Base-by-base conservation (phyloP, 2,329 filamentous ascomycete species). In the Xylaria sp. region DNA sequence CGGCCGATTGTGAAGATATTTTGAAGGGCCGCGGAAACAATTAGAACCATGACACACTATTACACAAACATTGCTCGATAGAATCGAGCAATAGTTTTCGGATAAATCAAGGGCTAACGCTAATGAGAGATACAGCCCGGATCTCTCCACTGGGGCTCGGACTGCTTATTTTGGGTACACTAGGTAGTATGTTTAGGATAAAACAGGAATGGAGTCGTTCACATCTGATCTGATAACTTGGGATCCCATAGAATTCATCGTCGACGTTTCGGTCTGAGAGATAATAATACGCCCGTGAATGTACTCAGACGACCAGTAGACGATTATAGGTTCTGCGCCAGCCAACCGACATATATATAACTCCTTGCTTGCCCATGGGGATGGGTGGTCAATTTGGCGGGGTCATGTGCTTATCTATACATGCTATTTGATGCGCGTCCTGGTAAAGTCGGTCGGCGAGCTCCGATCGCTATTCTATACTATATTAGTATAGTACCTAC, bases 51-150 rank as follows among this genome's bases (percentile, higher is more conserved):
- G 69, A 72, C 69, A 63, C 62, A 66, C 28, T 48, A 61, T 71
- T 72, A 71, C 70, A 69, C 66, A 68, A 34, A 23, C 23, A 72
- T 77, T 78, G 74, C 73, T 77, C 74, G 76, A 77, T 73, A 70
- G 51, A 48, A 77, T 76, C 73, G 73, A 73, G 72, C 71, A 74
- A 77, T 70, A 5, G 69, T 74, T 73, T 74, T 71, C 73, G 74
- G 25, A 61, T 60, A 20, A 48, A 57, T n/a, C 18, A 20, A 28
- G 50, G 23, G 55, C 57, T 32, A 55, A 37, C 28, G 28, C 13
- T 34, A 48, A 32, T 34, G 46, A 32, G 46, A 46, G 39, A 20
- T 20, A 13, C n/a, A 23, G 32, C 34, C 34, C 9, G 15, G 54
- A 34, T 8, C 39, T 34, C 20, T 44, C 56, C 39, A 58, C 56